Percentiles rank a stretch among this genome's conserved stretches.
These are phyloP conservation scores for Peribolospora kevripleyi DNA, from an alignment of 768 basidiomycete species.

Conservation along the genomic window DNA sequence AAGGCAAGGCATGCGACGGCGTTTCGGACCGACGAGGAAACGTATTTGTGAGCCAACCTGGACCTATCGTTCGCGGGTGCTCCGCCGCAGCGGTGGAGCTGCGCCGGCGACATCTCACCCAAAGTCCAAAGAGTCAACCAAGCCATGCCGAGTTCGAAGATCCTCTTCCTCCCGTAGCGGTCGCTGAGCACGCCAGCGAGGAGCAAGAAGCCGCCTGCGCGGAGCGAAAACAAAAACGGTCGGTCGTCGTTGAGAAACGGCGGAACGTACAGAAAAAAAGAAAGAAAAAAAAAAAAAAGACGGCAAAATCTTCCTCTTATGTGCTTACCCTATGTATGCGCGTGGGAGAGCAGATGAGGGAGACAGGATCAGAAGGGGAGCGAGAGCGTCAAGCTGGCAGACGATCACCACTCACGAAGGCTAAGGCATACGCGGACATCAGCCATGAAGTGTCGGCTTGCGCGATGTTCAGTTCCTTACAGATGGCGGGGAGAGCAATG, in stretches of 20 bases:
- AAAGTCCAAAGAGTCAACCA: background rate
- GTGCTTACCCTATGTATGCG: too few species aligned
- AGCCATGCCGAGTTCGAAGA: constrained; percentile 2
- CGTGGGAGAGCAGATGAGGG: too few species aligned
- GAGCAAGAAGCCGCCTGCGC: constrained; percentile 4
- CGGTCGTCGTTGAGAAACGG: too few species aligned
- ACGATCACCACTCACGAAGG: constrained; percentile 1
- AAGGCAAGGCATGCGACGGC: constrained; percentile 1
- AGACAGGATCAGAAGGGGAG: too few species aligned
- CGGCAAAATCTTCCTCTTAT: too few species aligned
- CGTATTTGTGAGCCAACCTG: too few species aligned
- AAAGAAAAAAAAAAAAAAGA: too few species aligned
- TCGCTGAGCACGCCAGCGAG: constrained; percentile 8
- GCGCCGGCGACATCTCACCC: background rate
- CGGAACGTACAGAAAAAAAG: too few species aligned
- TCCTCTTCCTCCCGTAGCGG: constrained; percentile 8
- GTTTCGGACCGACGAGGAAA: background rate
- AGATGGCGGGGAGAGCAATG: constrained; percentile 7
- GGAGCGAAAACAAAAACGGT: too few species aligned
- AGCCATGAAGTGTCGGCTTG: constrained; percentile 6
- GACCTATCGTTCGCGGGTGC: too few species aligned
- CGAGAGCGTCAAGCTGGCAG: too few species aligned
- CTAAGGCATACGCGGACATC: constrained; percentile 4
- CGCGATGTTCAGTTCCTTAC: constrained; percentile 6
- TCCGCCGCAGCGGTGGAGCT: too few species aligned